Conservation (phyloP, 148 eudicot genomes). For the Agrostemma githago region DNA sequence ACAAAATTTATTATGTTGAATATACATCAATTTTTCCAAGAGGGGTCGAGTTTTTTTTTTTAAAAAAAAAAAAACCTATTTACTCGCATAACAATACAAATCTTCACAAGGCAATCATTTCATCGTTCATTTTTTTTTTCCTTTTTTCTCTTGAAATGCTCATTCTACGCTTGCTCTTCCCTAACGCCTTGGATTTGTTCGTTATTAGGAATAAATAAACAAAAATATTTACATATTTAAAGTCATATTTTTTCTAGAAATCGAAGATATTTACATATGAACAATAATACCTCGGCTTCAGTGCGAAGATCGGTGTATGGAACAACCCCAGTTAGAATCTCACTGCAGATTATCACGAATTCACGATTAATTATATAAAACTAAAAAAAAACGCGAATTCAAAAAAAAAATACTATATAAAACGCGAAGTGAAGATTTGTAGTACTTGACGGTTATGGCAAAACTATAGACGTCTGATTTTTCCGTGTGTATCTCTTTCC, state of each 20-base stretch:
- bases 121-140: not conserved
- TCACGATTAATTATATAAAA: no score
- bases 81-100: no score
- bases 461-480: conserved; percentile 95
- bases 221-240: not conserved
- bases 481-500: conserved; percentile 74
- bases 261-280: conserved; percentile 2
- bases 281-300: conserved; percentile 78
- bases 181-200: not conserved
- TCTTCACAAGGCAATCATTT: not conserved
- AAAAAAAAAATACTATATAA: no score
- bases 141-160: not conserved
- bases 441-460: conserved; percentile 78
- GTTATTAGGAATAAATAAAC: not conserved
- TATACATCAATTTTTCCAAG: no score
- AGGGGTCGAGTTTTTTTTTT: no score
- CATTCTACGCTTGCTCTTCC: not conserved
- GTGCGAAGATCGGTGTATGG: conserved; percentile 97
- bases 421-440: no score
- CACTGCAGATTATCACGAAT: conserved; percentile 50
- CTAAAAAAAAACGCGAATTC: no score
- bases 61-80: no score
- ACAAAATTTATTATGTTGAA: no score
- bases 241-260: not conserved
- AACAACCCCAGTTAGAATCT: conserved; percentile 91